phyloP scores from a whole-genome alignment of 768 basidiomycete genomes.

The Paxillus ammoniavirescens region DNA sequence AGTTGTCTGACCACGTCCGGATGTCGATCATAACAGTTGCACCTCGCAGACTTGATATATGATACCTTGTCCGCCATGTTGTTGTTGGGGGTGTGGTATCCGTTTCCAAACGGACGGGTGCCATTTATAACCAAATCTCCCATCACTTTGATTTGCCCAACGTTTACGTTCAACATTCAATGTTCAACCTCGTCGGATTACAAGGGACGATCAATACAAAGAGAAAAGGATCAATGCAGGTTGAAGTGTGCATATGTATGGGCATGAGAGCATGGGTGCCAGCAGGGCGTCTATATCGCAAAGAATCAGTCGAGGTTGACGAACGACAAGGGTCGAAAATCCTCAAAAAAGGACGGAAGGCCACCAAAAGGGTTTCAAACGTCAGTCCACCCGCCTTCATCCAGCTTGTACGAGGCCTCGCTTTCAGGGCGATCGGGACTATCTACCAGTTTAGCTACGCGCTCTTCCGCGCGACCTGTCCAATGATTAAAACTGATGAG shows the following conservation, averaged over 20 bases:
- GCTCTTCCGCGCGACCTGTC: constrained; percentile 83
- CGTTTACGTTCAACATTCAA: too few relatives aligned
- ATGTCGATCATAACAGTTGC: too few relatives aligned
- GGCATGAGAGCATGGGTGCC: neutral
- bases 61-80: too few relatives aligned
- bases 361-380: constrained; percentile 45
- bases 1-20: too few relatives aligned
- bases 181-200: too few relatives aligned
- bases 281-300: neutral
- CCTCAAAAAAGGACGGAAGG: neutral
- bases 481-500: neutral
- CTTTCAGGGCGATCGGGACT: constrained; percentile 88
- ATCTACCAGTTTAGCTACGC: constrained; percentile 87
- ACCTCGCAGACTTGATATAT: too few relatives aligned
- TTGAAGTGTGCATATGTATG: neutral
- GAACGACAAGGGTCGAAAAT: neutral
- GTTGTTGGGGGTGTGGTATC: too few relatives aligned
- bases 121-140: too few relatives aligned
- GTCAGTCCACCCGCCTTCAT: constrained; percentile 89
- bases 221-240: neutral
- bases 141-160: too few relatives aligned
- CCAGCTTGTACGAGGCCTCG: constrained; percentile 88
- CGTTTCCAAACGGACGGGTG: too few relatives aligned
- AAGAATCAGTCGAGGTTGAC: neutral
- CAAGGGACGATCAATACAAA: neutral